Base-by-base conservation (phyloP, 257 asterid genomes). In the Primulina eburnea region DNA sequence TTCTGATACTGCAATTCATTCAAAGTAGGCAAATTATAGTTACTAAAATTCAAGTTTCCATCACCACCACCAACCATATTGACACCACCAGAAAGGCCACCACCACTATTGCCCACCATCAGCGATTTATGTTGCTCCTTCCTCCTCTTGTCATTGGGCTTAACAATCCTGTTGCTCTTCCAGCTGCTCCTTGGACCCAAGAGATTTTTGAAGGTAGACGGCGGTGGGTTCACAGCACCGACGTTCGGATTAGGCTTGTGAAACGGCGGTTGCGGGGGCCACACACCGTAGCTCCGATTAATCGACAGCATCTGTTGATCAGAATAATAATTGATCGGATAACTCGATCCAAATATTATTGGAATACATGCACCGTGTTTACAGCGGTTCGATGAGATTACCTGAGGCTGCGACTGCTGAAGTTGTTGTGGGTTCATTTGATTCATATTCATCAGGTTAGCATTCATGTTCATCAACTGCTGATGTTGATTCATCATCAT, bases 1-100 rank as follows among this genome's bases (percentile, higher is more conserved):
- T 90, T 90, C 81, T 86, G 92, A 24, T 73, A 83, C 72, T 89
- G 95, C 80, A 89, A 73, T 8, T 89, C 96, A 33, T 80, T 81
- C 78, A 90, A 76, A 7, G 77, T 82, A 14, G 92, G 95, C 47
- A 43, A 14, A 14, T 85, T 69, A 71, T 82, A 82, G 70, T 68
- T 83, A 18, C 82, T 89, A 60, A 81, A 85, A 35, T 67, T 78
- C 60, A 72, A 71, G 26, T 73, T 80, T 12, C 75, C 82, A 53
- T 60, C 79, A 33, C 70, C 33, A 14, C 75, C 61, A 14, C 52
- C 73, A 8, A 21, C 43, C 11, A 40, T 9, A 10, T 40, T 40
- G 50, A 40, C 50, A 9, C 50, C 16, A 38, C 50, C 50, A 0
- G 50, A 2, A 16, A 29, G 24, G 24, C 32, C 65, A 32, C 77